A percentile compares a stretch with the other conserved stretches of the same genome.
These are phyloP conservation scores for Pythium scleroteichum DNA, from an alignment of 352 stramenopile genomes.

Conservation along the genomic window DNA sequence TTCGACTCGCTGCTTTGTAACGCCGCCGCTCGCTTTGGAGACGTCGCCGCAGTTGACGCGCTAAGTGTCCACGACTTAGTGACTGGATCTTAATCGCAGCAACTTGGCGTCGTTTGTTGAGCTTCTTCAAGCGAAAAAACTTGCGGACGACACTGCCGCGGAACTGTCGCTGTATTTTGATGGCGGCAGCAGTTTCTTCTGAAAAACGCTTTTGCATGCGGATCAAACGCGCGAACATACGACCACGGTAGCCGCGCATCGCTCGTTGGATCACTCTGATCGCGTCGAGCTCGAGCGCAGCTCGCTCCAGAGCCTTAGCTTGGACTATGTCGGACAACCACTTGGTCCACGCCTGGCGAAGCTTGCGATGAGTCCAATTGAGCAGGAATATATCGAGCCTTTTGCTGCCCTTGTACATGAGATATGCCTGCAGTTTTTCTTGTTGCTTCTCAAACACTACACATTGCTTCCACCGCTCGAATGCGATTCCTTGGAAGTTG, in stretches of 20 bases:
- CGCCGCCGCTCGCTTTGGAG: slow-evolving; percentile 28
- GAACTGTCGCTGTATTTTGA: slow-evolving; percentile 64
- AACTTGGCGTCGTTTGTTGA: slow-evolving; percentile 37
- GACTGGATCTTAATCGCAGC: slow-evolving; percentile 62
- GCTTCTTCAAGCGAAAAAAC: slow-evolving; percentile 60
- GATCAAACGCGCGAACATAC: slow-evolving; percentile 48
- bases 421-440: slow-evolving; percentile 67
- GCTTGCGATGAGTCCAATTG: slow-evolving; percentile 71
- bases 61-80: slow-evolving; percentile 41
- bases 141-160: slow-evolving; percentile 57
- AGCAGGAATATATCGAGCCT: slow-evolving; percentile 69
- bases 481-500: slow-evolving; percentile 63
- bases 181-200: slow-evolving; percentile 40
- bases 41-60: slow-evolving; percentile 28
- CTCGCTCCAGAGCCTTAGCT: slow-evolving; percentile 52
- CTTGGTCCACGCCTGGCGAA: slow-evolving; percentile 65
- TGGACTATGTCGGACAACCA: slow-evolving; percentile 64
- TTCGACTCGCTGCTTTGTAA: slow-evolving; percentile 43
- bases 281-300: slow-evolving; percentile 46
- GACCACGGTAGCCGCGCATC: slow-evolving; percentile 48
- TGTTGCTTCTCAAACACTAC: slow-evolving; percentile 67
- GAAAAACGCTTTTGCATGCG: slow-evolving; percentile 44
- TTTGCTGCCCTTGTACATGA: slow-evolving; percentile 80
- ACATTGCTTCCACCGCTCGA: slow-evolving; percentile 54
- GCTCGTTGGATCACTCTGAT: slow-evolving; percentile 63